Base-by-base conservation (phyloP, 108 stramenopile species). In the Cyclotella choctawhatcheeana region DNA sequence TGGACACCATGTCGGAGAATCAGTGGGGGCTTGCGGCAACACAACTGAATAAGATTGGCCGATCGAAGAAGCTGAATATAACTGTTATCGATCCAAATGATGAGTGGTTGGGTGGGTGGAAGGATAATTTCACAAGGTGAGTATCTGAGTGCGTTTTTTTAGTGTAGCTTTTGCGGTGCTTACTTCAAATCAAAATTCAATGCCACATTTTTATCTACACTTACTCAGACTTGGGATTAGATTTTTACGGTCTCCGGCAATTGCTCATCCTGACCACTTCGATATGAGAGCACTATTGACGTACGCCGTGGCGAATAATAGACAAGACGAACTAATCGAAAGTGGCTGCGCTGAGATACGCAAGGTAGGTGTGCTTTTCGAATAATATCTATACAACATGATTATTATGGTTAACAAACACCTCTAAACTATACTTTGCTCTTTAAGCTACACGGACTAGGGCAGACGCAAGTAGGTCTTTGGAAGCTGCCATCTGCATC, bases 181-280 rank as follows among this genome's bases (percentile, higher is more conserved):
- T 6, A 6, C 37, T 40, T n/a, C n/a, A n/a, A n/a, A n/a, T n/a
- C n/a, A n/a, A n/a, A n/a, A n/a, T n/a, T n/a, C n/a, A n/a, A n/a
- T n/a, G n/a, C n/a, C 37, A 12, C 37, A 40, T 6, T 40, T 40
- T 40, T 6, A 10, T 40, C 12, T 40, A 52, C 51, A 22, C 1
- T 22, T 1, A 52, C 44, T 16, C 59, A 70, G 69, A 6, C 69
- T 92, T 20, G 66, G 71, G 3, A 92, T 92, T 67, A 25, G 73
- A 43, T 73, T 62, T 54, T 76, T 92, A 17, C 82, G 91, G 3
- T 89, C 91, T 4, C 88, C 91, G 5, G 80, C 82, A 14, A 45
- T 87, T 60, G 91, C 91, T 14, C 91, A 92, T 69, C 86, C 88
- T 5, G 74, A 88, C 64, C 31, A 80, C 24, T 92, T 88, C 65